phyloP scores from a whole-genome alignment of 2,329 filamentous ascomycete species.

The Mariannaea sp. region DNA sequence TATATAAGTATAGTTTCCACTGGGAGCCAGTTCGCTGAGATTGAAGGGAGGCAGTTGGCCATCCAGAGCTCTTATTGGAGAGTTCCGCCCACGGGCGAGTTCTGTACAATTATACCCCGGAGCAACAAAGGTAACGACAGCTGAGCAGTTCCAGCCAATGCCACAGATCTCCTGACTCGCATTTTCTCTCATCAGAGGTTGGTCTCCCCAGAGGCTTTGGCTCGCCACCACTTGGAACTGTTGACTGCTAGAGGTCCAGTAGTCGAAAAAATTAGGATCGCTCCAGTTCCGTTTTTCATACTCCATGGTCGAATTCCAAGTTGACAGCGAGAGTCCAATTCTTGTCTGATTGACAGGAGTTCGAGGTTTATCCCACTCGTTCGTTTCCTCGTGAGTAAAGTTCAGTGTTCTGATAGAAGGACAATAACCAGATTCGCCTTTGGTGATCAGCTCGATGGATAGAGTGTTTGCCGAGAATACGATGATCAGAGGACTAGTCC shows the following conservation, averaged over 20 bases:
- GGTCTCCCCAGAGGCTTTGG: constrained; percentile 25
- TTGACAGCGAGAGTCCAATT: neutral
- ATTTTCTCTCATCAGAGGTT: constrained; percentile 22
- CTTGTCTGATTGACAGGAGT: neutral
- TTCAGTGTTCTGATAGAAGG: neutral
- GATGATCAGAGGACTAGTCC: neutral
- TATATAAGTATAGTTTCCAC: constrained; percentile 27
- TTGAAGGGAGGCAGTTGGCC: constrained; percentile 28
- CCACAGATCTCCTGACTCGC: constrained; percentile 29
- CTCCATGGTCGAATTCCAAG: neutral
- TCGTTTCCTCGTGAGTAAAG: neutral
- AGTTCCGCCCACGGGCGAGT: constrained; percentile 18
- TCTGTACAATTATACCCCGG: constrained; percentile 30
- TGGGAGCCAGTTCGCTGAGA: constrained; percentile 21
- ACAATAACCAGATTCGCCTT: neutral
- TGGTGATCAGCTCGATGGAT: neutral
- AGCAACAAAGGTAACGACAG: constrained; percentile 25
- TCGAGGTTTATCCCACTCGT: neutral
- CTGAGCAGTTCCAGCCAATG: constrained; percentile 34
- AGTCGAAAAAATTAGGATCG: constrained; percentile 24
- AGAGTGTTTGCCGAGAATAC: neutral
- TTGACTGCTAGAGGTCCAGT: constrained; percentile 23
- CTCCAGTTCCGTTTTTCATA: neutral
- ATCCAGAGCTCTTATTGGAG: constrained; percentile 24
- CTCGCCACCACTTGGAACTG: constrained; percentile 26